Base-by-base conservation (phyloP, 495 filamentous ascomycete species). In the Trypethelium eluteriae region DNA sequence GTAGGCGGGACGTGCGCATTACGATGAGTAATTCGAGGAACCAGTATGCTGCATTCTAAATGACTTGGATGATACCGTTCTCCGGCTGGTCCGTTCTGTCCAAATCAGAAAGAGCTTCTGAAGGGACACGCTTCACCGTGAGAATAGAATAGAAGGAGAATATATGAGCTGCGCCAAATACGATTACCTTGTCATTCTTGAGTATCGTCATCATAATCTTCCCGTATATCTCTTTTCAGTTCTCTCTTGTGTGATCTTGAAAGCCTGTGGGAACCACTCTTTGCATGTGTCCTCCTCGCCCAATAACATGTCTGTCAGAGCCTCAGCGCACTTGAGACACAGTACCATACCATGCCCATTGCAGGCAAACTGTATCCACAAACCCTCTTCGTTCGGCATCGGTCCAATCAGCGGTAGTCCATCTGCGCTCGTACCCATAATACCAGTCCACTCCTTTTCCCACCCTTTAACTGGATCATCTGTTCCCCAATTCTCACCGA, bases 271-370 rank as follows among this genome's bases (percentile, higher is more conserved):
- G 65, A 87, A 86, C 84, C 84, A 86, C 18, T 68, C 64, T 11
- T 70, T 50, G 3, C 64, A 62, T 12, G 65, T 65, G 12, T 79
- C 68, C 0, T 70, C 74, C 14, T 76, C 75, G 1, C 47, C 76
- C 14, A 35, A 71, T 75, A 85, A 82, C 79, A 86, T 80, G 32
- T 75, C 72, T 34, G 79, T 79, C 67, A 87, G 68, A 0, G 81
- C 83, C 63, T 76, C 78, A 3, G 83, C 82, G 62, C 80, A 83
- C 76, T 82, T 80, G 75, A 83, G 81, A 57, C 81, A 85, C 41
- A 84, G 68, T 5, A 84, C 84, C 76, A 80, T 87, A 0, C 84
- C 85, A 73, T 86, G 82, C 1, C 84, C 85, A 70, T 86, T 82
- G 66, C 86, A 87, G 25, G 78, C 75, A 1, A 74, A 77, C 47